Evolutionary conservation across 169 alveolate species (phyloP), one percentile per base, ranked within the genome.

Genomic region (Perkinsus marinus): DNA sequence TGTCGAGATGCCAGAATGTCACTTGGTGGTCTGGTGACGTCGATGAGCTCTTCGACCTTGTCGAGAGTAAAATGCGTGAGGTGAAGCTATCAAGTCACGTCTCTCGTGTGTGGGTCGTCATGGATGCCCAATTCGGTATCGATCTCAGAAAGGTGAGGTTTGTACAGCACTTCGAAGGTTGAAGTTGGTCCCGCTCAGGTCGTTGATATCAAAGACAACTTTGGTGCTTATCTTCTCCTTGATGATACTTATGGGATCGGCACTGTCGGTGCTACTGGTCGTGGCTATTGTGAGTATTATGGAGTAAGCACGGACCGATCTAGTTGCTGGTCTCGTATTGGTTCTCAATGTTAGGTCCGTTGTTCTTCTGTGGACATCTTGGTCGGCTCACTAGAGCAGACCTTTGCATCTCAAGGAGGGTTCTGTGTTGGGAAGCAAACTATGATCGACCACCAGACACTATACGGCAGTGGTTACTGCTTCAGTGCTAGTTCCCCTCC

Each of bases 401-500:
- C 91, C 26, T 26, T 90, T n/a, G 91, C 79, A 3, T n/a, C 43
- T 39, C 41, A 39, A 36, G 91, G 91, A 26, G 91, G 91, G 39
- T 90, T 90, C 68, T 90, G 91, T n/a, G 91, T 43, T 22, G 91
- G 91, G 41, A 89, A 41, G 39, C 91, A 89, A 19, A 41, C 91
- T 39, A 26, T 34, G 39, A 89, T 89, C 16, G 68, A 41, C 36
- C 68, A 89, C 30, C 91, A 39, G 16, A 39, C 68, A 2, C 68
- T 89, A 30, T 39, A 39, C 19, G 46, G 68, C 7, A 89, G 91
- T 22, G 91, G 91, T n/a, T 90, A 90, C 91, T 90, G 91, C 69
- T 90, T 90, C 91, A 39, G 79, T 30, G 91, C 91, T n/a, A n/a
- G 43, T n/a, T 43, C 91, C 19, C 91, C 91, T 16, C 69, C 69